phyloP scores from a whole-genome alignment of 2,329 filamentous ascomycete species.

The Aureobasidium sp. region DNA sequence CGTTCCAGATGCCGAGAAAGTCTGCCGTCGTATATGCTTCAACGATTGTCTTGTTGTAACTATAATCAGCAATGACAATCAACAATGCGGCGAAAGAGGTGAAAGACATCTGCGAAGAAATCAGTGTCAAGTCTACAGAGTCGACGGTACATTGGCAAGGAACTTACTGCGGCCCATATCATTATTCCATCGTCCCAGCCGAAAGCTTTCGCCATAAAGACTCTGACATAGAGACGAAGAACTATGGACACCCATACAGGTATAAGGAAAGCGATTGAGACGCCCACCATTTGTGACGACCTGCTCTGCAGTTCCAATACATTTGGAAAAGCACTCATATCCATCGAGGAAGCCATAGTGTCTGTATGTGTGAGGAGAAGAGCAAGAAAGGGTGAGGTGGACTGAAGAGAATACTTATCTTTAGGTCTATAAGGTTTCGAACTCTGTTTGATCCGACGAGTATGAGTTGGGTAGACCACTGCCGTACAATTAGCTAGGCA shows the following conservation, averaged over 20 bases:
- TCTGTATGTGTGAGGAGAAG: no score
- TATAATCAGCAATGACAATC: not conserved
- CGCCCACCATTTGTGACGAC: not conserved
- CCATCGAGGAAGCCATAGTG: no score
- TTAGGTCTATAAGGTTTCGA: no score
- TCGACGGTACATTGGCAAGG: no score
- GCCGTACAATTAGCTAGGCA: no score
- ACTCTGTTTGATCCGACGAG: no score
- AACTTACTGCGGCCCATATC: no score
- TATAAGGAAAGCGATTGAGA: constrained; percentile 14
- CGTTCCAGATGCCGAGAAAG: not conserved
- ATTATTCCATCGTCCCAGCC: constrained; percentile 23
- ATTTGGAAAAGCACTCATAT: not conserved
- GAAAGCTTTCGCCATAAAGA: constrained; percentile 21
- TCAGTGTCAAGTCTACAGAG: not conserved
- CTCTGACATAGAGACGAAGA: constrained; percentile 20
- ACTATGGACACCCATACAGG: constrained; percentile 18
- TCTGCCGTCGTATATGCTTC: not conserved
- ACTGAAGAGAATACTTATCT: no score
- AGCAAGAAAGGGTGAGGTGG: not conserved
- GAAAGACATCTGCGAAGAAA: not conserved
- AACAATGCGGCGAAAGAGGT: not conserved
- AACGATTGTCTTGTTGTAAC: not conserved
- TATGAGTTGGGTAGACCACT: no score
- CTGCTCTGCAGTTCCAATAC: constrained; percentile 13